Base-by-base conservation (phyloP, 495 filamentous ascomycete genomes). In the Trypethelium eluteriae region DNA sequence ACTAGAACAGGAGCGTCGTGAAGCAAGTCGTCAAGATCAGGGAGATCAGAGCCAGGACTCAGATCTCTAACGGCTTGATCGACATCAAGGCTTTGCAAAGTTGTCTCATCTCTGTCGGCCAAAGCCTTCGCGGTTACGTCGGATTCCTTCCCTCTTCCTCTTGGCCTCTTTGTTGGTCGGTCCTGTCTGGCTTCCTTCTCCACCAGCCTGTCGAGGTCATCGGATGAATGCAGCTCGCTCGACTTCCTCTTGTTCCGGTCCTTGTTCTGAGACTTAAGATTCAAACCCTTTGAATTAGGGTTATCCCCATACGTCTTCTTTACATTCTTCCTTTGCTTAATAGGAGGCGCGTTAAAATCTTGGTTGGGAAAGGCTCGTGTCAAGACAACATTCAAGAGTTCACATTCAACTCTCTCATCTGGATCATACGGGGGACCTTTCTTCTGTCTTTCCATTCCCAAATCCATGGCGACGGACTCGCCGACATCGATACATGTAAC, bases 391-490 rank as follows among this genome's bases (percentile, higher is more conserved):
- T 46, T 57, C 7, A 70, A 68, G 32, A 73, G 14, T 32, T 66
- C 66, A 7, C n/a, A 34, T 38, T 71, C 68, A 7, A 71, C 62
- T 14, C 39, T 56, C 36, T 62, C 25, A 2, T 25, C 11, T 6
- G 72, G 68, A 47, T 72, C 72, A 47, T 70, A 70, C n/a, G 49
- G 68, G 3, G 53, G 34, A 11, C 62, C 72, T 56, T 68, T 63
- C 64, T 62, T 67, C 16, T 61, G 39, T 47, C 39, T 49, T 39
- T 25, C 67, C 39, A 38, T 61, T 16, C 11, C 38, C 70, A 65
- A 71, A 50, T 71, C 64, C 56, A 67, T 65, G 10, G 66, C 50
- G 6, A 46, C 9, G 10, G 67, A 39, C 39, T 64, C 10, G 39
- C 44, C 46, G 7, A 67, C 32, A 59, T 71, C 62, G n/a, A 71